phyloP scores from a whole-genome alignment of 768 basidiomycete species.

The Boletus rubroflammeus region DNA sequence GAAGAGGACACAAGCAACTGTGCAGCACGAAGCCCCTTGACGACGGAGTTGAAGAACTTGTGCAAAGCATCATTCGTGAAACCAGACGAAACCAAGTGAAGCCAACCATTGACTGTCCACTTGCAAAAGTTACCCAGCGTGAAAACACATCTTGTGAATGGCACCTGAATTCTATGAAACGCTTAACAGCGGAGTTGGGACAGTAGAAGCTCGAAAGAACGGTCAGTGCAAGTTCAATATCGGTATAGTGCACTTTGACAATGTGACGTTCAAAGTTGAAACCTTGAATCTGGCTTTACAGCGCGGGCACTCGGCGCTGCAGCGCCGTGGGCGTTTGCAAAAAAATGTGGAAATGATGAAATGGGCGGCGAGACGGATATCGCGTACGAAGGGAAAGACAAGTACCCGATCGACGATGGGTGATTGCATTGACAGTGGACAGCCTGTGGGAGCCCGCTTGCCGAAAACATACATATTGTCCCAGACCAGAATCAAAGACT shows the following conservation, averaged over 20 bases:
- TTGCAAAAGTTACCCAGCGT: not conserved
- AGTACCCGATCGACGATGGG: not conserved
- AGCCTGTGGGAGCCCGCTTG: not conserved
- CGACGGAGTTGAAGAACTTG: not conserved
- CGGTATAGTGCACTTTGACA: not conserved
- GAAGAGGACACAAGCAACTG: too few species aligned
- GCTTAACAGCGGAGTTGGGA: not conserved
- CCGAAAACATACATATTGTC: not conserved
- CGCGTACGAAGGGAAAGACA: not conserved
- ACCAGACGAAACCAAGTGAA: not conserved
- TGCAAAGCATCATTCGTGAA: not conserved
- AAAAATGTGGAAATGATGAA: not conserved
- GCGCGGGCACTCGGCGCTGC: too few species aligned
- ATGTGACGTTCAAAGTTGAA: not conserved
- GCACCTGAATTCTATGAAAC: not conserved
- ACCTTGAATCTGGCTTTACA: not conserved
- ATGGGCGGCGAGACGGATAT: too few species aligned
- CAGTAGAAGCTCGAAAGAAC: not conserved
- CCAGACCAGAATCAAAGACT: not conserved
- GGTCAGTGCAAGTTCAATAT: not conserved
- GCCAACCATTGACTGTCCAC: too few species aligned
- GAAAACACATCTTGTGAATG: not conserved
- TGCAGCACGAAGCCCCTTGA: not conserved
- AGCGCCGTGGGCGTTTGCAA: too few species aligned
- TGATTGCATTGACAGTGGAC: not conserved